Evolutionary conservation across 192 early-diverging fungal genomes (phyloP).

Genomic region (Umbelopsis vinacea): DNA sequence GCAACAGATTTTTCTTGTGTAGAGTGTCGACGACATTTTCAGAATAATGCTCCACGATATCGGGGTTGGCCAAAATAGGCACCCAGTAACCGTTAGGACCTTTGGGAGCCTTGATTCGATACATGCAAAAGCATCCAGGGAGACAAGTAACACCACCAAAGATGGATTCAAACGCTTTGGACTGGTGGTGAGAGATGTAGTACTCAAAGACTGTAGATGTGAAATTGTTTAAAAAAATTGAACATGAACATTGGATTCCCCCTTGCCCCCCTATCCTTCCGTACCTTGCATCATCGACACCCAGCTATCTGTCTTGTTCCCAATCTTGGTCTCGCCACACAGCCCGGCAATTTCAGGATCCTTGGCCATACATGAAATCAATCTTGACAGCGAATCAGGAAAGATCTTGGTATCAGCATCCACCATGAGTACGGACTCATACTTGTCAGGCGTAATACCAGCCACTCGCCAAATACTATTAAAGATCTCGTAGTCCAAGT

Average conservation of each 20-base stretch:
- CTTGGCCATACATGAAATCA: constrained; percentile 84
- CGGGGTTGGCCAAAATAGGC: constrained; percentile 77
- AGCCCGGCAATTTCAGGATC: constrained; percentile 89
- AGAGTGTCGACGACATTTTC: constrained; percentile 83
- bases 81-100: constrained; percentile 78
- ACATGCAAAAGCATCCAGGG: constrained; percentile 83
- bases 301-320: constrained; percentile 87
- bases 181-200: constrained; percentile 81
- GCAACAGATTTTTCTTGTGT: constrained; percentile 91
- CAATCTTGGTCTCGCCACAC: constrained; percentile 96
- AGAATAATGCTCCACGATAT: constrained; percentile 84
- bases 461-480: constrained; percentile 73
- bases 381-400: constrained; percentile 71
- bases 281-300: constrained; percentile 86
- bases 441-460: constrained; percentile 80
- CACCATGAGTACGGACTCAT: constrained; percentile 74
- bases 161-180: constrained; percentile 80
- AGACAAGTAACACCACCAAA: constrained; percentile 83
- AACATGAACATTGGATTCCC: too few species aligned
- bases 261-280: not conserved
- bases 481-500: constrained; percentile 72
- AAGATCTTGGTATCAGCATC: constrained; percentile 87
- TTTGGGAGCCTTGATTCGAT: constrained; percentile 81
- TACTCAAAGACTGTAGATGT: constrained; percentile 77
- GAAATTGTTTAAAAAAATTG: too few species aligned